These are phyloP conservation scores for Gymnopilus dilepis DNA, from an alignment of 768 basidiomycete species.

Conservation along the genomic window DNA sequence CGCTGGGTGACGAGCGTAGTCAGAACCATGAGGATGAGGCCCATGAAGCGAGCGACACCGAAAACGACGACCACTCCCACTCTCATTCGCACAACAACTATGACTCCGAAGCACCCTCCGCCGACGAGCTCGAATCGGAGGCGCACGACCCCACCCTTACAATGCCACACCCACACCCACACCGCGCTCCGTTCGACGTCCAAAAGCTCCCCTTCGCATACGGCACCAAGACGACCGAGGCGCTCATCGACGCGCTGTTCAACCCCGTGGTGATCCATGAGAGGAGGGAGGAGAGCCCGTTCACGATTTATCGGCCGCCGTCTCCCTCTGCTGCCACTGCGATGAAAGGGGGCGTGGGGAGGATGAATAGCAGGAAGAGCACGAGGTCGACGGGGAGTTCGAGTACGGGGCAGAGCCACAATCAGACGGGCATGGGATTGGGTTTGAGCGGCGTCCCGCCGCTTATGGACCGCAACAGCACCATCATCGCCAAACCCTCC, in stretches of 20 bases:
- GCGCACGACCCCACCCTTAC: slow-evolving; percentile 17
- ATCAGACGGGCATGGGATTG: slow-evolving; percentile 5
- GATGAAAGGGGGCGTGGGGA: neutral
- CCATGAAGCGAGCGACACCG: slow-evolving; percentile 7
- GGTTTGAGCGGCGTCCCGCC: slow-evolving; percentile 13
- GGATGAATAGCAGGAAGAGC: neutral
- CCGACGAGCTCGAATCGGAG: neutral
- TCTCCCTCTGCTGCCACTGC: slow-evolving; percentile 6
- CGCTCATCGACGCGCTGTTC: slow-evolving; percentile 79
- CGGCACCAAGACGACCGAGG: slow-evolving; percentile 70
- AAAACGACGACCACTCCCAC: slow-evolving; percentile 19
- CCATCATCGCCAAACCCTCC: too few species aligned
- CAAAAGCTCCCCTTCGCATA: slow-evolving; percentile 55
- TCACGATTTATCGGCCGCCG: slow-evolving; percentile 43
- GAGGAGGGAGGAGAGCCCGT: slow-evolving; percentile 42
- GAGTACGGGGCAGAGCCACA: too few species aligned
- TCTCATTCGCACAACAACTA: too few species aligned
- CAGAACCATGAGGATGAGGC: slow-evolving; percentile 42
- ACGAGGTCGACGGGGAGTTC: neutral
- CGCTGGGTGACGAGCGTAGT: slow-evolving; percentile 63
- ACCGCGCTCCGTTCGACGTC: slow-evolving; percentile 39
- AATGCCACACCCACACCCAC: too few species aligned
- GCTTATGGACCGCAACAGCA: neutral
- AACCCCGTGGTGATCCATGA: slow-evolving; percentile 65
- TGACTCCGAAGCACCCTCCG: too few species aligned